Percentiles rank a stretch among this genome's conserved stretches.
These are phyloP conservation scores for Ploettnerulaceae sp. DNA, from an alignment of 2,329 filamentous ascomycete species.

Conservation along the genomic window DNA sequence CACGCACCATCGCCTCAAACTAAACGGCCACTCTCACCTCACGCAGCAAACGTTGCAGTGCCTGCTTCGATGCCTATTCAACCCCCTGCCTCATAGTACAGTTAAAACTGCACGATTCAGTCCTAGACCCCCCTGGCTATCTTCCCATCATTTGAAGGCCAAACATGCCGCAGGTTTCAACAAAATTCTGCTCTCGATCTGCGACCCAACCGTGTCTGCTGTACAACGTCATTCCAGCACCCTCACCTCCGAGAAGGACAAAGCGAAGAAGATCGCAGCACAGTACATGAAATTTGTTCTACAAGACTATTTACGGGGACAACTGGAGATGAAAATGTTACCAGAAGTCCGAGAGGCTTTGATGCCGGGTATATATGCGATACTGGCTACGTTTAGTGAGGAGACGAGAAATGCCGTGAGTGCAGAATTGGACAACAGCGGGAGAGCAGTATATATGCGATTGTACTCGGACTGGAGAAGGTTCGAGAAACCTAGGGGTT, in stretches of 20 bases:
- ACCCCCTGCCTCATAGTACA: constrained; percentile 34
- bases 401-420: constrained; percentile 53
- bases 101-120: constrained; percentile 18
- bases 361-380: constrained; percentile 52
- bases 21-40: constrained; percentile 59
- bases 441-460: constrained; percentile 53
- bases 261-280: constrained; percentile 56
- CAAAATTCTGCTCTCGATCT: constrained; percentile 53
- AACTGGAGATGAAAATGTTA: constrained; percentile 51
- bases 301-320: constrained; percentile 55
- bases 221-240: constrained; percentile 43
- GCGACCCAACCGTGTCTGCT: constrained; percentile 53
- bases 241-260: constrained; percentile 56
- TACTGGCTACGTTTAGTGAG: constrained; percentile 53
- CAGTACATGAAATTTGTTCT: constrained; percentile 58
- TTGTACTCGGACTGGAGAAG: constrained; percentile 56
- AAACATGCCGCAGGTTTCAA: constrained; percentile 48
- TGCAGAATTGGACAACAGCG: constrained; percentile 53
- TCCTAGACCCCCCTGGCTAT: constrained; percentile 36
- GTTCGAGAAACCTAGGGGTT: constrained; percentile 54
- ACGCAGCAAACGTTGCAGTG: constrained; percentile 50
- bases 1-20: constrained; percentile 54
- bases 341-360: constrained; percentile 50
- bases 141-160: constrained; percentile 31
- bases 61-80: constrained; percentile 50